Base-by-base conservation (phyloP, 1,139 yeast genomes). In the Casaregolazyma suthepensis region DNA sequence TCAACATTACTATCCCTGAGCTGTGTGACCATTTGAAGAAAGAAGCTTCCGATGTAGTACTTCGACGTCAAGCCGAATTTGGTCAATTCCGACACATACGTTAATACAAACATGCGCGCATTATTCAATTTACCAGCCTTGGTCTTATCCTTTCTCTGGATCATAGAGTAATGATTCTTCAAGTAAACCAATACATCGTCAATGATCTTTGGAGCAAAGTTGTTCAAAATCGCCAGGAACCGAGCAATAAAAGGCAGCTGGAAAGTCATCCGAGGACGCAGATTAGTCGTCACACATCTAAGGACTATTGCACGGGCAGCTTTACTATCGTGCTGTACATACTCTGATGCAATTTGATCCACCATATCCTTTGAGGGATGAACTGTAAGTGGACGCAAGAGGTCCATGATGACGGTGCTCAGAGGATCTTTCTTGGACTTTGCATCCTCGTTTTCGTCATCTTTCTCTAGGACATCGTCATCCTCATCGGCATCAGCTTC, bases 11-110 rank as follows among this genome's bases (percentile, higher is more conserved):
- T 45, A 20, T 56, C 52, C 52, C 59, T 64, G 45, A 60, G 57
- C 23, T 49, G 44, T 46, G 53, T 59, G 38, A 55, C 76, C 71
- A 52, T 86, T 68, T 55, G 78, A 26, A 31, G 22, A 19, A 52
- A 48, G 29, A 47, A 40, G 76, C 86, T 74, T 52, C 86, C 78
- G 64, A 82, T 85, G 67, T 89, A 93, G 66, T 89, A 86, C 3
- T 75, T 73, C 0, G 96, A 94, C n/a, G 90, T 75, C 60, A 89
- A 67, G 59, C 80, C 82, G 67, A 90, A 91, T 65, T 87, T 88
- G 48, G 85, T 79, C 71, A 90, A 72, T 63, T 91, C 97, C 51
- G 83, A 74, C 59, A 87, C 83, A 49, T 85, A 85, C 40, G 77
- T 74, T 43, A 87, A 78, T 59, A 79, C 82, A 35, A 72, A 71